Evolutionary conservation across 176 grass and related monocot species (phyloP), one percentile per base, ranked within the genome.

Genomic region (Alopecurus myosuroides): DNA sequence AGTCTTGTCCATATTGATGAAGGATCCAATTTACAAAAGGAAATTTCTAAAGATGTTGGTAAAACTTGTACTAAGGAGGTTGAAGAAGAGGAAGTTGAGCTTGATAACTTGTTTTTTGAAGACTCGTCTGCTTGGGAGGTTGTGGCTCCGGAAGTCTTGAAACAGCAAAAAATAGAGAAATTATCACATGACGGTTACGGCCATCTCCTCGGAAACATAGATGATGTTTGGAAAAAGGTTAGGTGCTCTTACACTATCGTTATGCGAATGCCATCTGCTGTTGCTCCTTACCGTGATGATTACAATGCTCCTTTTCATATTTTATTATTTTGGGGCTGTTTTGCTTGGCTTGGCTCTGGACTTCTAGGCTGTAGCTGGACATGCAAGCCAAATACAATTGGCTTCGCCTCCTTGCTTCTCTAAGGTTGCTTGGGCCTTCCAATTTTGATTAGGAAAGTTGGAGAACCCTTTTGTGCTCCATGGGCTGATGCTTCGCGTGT

Each of bases 161-260:
- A 88, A 61, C 87, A 92, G 64, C 63, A 92, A 79, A 85, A 90
- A 74, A 34, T 85, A 88, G 93, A 91, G 70, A 84, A 93, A 66
- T 77, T 95, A 62, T 66, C 71, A 87, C 87, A 93, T 81, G 87
- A 90, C 57, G 78, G 88, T 53, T 94, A 90, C 80, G 91, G 85
- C 2, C 52, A 98, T 86, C 88, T 89, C 86, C 90, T 98, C 58
- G 91, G 93, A 84, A 98, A 86, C 78, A 90, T 98, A 86, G 96
- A 98, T 79, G 93, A 98, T 39, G 88, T 98, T 66, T 98, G 95
- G 96, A 98, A 92, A 84, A 95, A 98, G 93, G 96, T 91, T 49
- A 69, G 52, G 30, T 77, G 68, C 71, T 45, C 81, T 67, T 79
- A 33, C 36, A 66, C 34, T 53, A 36, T 28, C 77, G 80, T 57